A percentile compares a stretch with the other conserved stretches of the same genome.
phyloP scores from a whole-genome alignment of 78 protist genomes.

The Guillardia theta region DNA sequence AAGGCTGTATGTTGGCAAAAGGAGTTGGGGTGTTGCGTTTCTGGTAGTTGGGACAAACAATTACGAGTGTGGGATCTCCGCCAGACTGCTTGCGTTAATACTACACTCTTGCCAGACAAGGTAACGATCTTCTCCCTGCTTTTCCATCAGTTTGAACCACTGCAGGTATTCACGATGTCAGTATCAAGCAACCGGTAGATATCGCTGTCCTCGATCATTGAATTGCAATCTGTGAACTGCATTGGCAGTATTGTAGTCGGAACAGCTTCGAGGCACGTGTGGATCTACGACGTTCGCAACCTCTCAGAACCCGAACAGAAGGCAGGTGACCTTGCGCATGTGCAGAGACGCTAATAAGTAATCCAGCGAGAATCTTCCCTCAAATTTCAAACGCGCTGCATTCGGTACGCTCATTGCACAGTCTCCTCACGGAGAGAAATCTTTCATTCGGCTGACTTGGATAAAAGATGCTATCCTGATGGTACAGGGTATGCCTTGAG shows the following conservation, averaged over 20 bases:
- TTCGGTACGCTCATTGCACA: no score
- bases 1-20: slow-evolving; percentile 10
- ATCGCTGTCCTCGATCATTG: no score
- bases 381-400: slow-evolving; percentile 81
- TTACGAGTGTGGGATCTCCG: slow-evolving; percentile 83
- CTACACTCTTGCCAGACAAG: slow-evolving; percentile 41
- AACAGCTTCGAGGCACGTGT: slow-evolving; percentile 66
- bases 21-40: slow-evolving; percentile 5
- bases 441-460: background rate
- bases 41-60: slow-evolving; percentile 86
- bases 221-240: background rate
- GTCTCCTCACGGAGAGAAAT: background rate
- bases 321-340: background rate
- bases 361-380: slow-evolving; percentile 47
- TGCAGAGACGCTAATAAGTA: background rate
- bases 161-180: slow-evolving; percentile 63
- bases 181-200: background rate
- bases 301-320: slow-evolving; percentile 54
- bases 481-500: slow-evolving; percentile 61
- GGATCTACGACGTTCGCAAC: slow-evolving; percentile 57
- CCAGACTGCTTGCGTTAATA: background rate
- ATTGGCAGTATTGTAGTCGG: slow-evolving; percentile 64
- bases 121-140: no score
- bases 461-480: background rate
- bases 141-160: no score